These are phyloP conservation scores for Rhodotorula glutinis DNA, from an alignment of 1,284 basidiomycete species.

Conservation along the genomic window DNA sequence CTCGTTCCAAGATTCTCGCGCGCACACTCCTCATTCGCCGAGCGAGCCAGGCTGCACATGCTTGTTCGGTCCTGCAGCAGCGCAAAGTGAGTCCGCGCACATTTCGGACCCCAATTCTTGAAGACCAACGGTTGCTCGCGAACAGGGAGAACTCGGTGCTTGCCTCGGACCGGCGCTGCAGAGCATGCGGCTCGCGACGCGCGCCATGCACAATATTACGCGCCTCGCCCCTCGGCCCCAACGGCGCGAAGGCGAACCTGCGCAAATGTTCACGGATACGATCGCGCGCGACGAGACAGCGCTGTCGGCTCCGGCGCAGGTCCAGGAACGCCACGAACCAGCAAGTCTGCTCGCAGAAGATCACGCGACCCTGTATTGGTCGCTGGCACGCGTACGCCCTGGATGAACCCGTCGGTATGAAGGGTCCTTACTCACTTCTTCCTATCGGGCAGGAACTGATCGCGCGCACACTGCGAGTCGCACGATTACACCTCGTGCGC, in stretches of 20 bases:
- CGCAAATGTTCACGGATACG: conserved; percentile 1
- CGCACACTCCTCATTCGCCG: conserved; percentile 63
- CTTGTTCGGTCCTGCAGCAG: conserved; percentile 65
- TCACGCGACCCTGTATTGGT: conserved; percentile 64
- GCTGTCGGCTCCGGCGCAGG: conserved; percentile 44
- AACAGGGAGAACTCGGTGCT: conserved; percentile 63
- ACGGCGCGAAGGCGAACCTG: not conserved
- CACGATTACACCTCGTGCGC: conserved; percentile 61
- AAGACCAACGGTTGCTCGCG: not conserved
- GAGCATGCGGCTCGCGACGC: conserved; percentile 72
- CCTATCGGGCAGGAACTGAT: conserved; percentile 61
- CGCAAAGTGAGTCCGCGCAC: conserved; percentile 55
- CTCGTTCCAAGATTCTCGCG: conserved; percentile 57
- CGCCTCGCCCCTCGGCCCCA: conserved; percentile 52
- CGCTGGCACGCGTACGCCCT: conserved; percentile 58
- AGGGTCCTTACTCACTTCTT: too few relatives aligned
- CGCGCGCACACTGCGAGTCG: conserved; percentile 61
- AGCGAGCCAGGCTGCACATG: conserved; percentile 65
- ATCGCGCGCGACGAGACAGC: conserved; percentile 16
- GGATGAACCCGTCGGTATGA: not conserved
- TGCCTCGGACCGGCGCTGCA: conserved; percentile 65
- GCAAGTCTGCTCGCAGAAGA: not conserved
- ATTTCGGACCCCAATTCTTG: too few relatives aligned
- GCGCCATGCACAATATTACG: conserved; percentile 67
- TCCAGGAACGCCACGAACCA: conserved; percentile 1